phyloP scores from a whole-genome alignment of 2,329 filamentous ascomycete species.

The Diaporthe eres region DNA sequence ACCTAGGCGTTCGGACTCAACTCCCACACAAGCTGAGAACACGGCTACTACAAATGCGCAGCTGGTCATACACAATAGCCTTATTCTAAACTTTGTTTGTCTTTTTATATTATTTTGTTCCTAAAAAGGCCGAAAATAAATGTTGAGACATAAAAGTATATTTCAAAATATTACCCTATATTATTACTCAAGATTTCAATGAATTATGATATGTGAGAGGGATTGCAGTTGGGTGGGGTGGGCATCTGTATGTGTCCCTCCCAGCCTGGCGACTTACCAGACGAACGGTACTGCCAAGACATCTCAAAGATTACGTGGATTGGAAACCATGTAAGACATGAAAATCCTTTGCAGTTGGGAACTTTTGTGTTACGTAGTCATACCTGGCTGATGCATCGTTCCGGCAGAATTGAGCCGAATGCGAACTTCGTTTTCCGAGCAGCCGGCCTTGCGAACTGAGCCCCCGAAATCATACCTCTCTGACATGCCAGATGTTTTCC shows the following conservation, averaged over 20 bases:
- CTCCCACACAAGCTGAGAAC: no score
- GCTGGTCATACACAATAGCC: not conserved
- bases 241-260: not conserved
- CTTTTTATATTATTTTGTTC: not conserved
- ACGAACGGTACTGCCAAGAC: not conserved
- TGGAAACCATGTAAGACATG: not conserved
- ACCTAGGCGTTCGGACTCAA: not conserved
- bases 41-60: not conserved
- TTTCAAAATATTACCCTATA: not conserved
- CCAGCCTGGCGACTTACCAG: not conserved
- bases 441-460: not conserved
- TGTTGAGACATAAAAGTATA: not conserved
- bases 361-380: not conserved
- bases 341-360: not conserved
- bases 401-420: not conserved
- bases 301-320: not conserved
- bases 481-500: not conserved
- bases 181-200: not conserved
- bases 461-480: not conserved
- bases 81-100: not conserved
- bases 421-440: not conserved
- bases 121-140: no score
- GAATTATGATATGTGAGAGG: not conserved
- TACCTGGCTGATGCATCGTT: not conserved
- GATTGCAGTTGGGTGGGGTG: not conserved